Evolutionary conservation across 1,139 yeast species (phyloP).

Genomic region (Petasospora fabianii): DNA sequence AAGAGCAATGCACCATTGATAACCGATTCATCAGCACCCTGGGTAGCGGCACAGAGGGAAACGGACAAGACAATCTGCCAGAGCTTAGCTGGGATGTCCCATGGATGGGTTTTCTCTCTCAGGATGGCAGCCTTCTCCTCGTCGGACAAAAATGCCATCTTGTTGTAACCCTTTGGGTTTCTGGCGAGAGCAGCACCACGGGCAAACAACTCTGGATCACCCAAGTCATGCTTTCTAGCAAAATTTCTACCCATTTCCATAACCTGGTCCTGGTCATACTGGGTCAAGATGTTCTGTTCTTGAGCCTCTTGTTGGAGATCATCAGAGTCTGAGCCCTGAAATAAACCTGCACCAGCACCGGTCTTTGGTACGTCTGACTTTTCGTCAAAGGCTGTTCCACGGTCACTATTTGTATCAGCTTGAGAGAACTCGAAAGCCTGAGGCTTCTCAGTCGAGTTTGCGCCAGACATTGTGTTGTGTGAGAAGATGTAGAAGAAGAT

Average conservation of each 20-base stretch:
- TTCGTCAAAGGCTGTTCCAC: background rate
- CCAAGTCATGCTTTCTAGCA: conserved; percentile 54
- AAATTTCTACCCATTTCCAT: conserved; percentile 69
- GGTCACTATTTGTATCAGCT: background rate
- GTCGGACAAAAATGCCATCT: conserved; percentile 52
- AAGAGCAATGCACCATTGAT: conserved; percentile 79
- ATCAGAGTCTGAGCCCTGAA: conserved; percentile 10
- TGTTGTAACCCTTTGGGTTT: conserved; percentile 53
- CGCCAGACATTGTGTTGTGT: background rate
- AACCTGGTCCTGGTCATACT: conserved; percentile 61
- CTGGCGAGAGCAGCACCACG: conserved; percentile 78
- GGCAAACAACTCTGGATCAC: conserved; percentile 61
- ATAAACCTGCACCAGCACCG: conserved; percentile 15
- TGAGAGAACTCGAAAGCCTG: background rate
- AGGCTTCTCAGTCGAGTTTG: background rate
- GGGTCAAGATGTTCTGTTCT: conserved; percentile 55
- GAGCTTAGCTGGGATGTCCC: conserved; percentile 49
- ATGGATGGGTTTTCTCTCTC: conserved; percentile 52
- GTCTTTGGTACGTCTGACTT: background rate
- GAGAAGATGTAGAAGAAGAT: no score
- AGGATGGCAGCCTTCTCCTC: conserved; percentile 57
- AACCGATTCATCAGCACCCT: conserved; percentile 91
- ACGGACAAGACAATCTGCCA: conserved; percentile 66
- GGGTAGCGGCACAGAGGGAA: conserved; percentile 87
- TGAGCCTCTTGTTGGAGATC: conserved; percentile 9